Evolutionary conservation across 208 protist genomes (phyloP).

Genomic region (Novymonas esmeraldas): DNA sequence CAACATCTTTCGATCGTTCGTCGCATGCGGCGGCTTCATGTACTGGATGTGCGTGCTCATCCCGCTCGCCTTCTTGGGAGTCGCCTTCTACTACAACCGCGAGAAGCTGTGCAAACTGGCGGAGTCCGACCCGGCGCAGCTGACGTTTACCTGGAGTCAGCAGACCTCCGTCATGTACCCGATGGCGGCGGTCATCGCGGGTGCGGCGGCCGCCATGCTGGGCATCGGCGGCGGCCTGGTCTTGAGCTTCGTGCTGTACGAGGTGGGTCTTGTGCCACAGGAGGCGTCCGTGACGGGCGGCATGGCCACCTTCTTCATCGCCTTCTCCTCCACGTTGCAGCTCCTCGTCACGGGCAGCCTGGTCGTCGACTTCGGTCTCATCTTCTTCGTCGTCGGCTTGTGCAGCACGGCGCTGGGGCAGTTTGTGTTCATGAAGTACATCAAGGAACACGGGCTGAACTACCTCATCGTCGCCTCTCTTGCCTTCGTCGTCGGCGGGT

Average conservation of each 20-base stretch:
- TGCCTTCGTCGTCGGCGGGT: constrained; percentile 66
- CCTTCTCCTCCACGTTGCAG: constrained; percentile 61
- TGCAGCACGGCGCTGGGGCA: constrained; percentile 63
- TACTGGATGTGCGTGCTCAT: constrained; percentile 60
- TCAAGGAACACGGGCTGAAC: constrained; percentile 54
- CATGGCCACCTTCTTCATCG: constrained; percentile 83
- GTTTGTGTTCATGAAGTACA: constrained; percentile 78
- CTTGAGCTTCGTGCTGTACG: constrained; percentile 83
- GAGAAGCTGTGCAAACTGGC: constrained; percentile 38
- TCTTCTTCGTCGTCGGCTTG: constrained; percentile 71
- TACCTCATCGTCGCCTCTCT: constrained; percentile 75
- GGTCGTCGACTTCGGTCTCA: constrained; percentile 57
- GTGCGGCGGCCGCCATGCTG: constrained; percentile 75
- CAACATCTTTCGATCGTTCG: constrained; percentile 52
- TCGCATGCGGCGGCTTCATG: constrained; percentile 43
- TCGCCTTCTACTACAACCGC: constrained; percentile 47
- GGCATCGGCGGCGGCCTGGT: constrained; percentile 88
- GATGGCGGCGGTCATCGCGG: constrained; percentile 70
- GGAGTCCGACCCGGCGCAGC: constrained; percentile 18
- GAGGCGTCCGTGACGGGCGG: constrained; percentile 76
- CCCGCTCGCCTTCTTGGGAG: constrained; percentile 35
- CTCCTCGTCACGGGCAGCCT: constrained; percentile 62
- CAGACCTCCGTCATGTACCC: constrained; percentile 61
- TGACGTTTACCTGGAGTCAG: constrained; percentile 69
- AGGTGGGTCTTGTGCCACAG: constrained; percentile 71